Conservation (phyloP, 2,329 filamentous ascomycete genomes). For the Intubia oerlemansii region DNA sequence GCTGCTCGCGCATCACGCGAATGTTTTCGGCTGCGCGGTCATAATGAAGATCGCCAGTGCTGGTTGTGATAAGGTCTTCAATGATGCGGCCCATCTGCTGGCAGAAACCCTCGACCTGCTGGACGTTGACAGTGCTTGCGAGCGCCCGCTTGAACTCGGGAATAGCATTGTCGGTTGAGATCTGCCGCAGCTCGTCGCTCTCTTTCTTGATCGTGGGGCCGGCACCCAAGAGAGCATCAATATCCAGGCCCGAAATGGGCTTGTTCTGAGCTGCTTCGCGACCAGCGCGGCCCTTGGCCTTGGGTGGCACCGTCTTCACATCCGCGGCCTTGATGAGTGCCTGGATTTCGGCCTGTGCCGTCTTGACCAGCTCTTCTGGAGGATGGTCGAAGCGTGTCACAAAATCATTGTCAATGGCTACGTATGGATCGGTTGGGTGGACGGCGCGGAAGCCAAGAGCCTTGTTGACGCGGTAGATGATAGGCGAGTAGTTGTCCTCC, state of each 20-base stretch:
- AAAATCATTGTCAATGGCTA: conserved; percentile 40
- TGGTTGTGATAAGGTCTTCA: conserved; percentile 43
- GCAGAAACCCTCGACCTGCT: conserved; percentile 42
- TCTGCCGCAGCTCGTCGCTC: conserved; percentile 12
- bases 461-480: conserved; percentile 75
- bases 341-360: conserved; percentile 35
- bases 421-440: conserved; percentile 42
- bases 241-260: conserved; percentile 74
- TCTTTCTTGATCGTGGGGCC: conserved; percentile 9
- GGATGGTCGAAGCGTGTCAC: conserved; percentile 47
- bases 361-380: conserved; percentile 41
- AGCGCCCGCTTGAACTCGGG: conserved; percentile 79
- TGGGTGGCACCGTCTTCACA: conserved; percentile 76
- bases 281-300: conserved; percentile 50
- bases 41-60: conserved; percentile 58
- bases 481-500: conserved; percentile 66
- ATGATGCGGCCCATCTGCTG: conserved; percentile 59
- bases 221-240: conserved; percentile 54
- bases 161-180: conserved; percentile 51
- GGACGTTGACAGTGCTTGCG: conserved; percentile 32
- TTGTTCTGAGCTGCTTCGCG: conserved; percentile 41
- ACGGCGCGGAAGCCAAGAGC: conserved; percentile 68
- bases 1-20: conserved; percentile 55
- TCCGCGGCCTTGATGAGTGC: conserved; percentile 47
- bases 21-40: conserved; percentile 54